Base-by-base conservation (phyloP, 2,329 filamentous ascomycete species). In the Ambrosiella cleistominuta region DNA sequence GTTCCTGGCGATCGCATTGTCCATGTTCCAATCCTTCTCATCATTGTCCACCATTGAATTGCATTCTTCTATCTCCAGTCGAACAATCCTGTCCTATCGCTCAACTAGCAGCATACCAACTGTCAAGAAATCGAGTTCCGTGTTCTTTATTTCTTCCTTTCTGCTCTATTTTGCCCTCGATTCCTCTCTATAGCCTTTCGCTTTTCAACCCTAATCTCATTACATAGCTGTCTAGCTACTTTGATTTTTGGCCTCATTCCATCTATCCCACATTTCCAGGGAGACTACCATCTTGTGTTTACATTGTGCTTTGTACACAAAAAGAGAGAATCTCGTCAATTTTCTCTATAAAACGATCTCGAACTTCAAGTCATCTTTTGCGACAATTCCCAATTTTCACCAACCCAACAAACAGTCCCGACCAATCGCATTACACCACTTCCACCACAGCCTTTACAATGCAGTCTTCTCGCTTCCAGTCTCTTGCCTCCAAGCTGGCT, bases 401-500 rank as follows among this genome's bases (percentile, higher is more conserved):
- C 52, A 54, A 15, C 7, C 27, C 27, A 5, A 27, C 27, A 27
- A 27, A 27, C 1, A 27, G 38, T 27, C 56, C 38, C 39, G 9
- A 36, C 27, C 38, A 13, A 38, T 39, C 37, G n/a, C 17, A 37
- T 13, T 7, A 19, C 7, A 45, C n/a, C 38, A 13, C 13, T 37
- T 17, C 8, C 12, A 15, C 19, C 9, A 50, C 35, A 45, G 61
- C 56, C 50, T 56, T 61, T 66, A 72, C 64, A 45, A 76, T 76
- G 75, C 71, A 75, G 63, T 65, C 70, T 51, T 70, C 74, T 7
- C 73, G 74, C 64, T 74, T 79, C 68, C 72, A 78, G 61, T 66
- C 69, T 61, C 71, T 79, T 66, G 68, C 74, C 59, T 67, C 71
- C 59, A 76, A 76, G 70, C 74, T 80, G 69, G 74, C 74, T 9